Evolutionary conservation across 768 basidiomycete species (phyloP), one percentile per base, ranked within the genome.

Genomic region (Sarcodon sp.): DNA sequence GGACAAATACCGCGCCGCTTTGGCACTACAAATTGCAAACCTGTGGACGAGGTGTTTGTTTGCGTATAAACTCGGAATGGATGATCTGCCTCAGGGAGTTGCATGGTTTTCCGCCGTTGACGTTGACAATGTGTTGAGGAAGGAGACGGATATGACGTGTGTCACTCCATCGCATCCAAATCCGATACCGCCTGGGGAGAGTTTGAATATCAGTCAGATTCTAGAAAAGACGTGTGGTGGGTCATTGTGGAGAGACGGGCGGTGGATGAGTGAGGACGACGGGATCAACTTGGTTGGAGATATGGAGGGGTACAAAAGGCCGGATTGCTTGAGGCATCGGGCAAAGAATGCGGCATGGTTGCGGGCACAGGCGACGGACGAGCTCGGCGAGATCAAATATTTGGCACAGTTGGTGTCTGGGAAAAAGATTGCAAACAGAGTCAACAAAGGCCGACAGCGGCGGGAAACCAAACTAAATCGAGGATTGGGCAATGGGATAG

Each of bases 101-200:
- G 90, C 92, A 0, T 99, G 96, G 69, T 97, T 99, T 69, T 96
- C 91, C 1, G 88, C 90, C 0, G 91, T 99, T 43, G 96, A 98
- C 60, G 68, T 98, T 16, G 94, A 99, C 62, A 69, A 71, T 12
- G 87, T 96, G 0, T 70, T 97, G 36, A 76, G 96, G 34, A 99
- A 99, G 63, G 94, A 98, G 65, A 90, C 92, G 21, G 87, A 92
- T 59, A 90, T 98, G 87, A 72, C 88, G 0, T 99, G 94, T 55
- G 76, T 89, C 33, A 99, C 96, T 7, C 94, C 94, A 0, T 93
- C 89, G 6, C 89, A 97, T 52, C 86, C 87, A 13, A 61, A 60
- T 15, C 75, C 84, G 0, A 90, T 98, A 48, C 76, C 87, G 0
- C 74, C 89, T 0, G 96, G 94, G n/a, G 87, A 96, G 65, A 84